Percentiles rank a stretch among this genome's conserved stretches.
Conservation (phyloP, 1,284 basidiomycete species). For the Gymnopus androsaceus region DNA sequence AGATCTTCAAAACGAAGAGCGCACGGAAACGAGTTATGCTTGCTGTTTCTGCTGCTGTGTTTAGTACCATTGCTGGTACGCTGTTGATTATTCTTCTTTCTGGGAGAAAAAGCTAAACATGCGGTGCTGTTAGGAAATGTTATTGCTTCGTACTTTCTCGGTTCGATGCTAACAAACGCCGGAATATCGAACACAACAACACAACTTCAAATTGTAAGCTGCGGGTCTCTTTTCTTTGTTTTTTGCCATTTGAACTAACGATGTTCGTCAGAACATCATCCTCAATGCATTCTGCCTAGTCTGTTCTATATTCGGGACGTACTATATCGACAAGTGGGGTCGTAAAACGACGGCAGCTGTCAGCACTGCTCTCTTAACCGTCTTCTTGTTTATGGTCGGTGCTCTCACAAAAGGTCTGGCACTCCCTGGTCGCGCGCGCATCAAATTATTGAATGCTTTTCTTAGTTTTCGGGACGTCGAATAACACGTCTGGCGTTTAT, state of each 20-base stretch:
- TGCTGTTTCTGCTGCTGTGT: constrained; percentile 24
- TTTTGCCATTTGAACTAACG: background rate
- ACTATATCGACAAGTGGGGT: constrained; percentile 23
- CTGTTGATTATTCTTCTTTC: background rate
- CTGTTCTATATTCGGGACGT: constrained; percentile 24
- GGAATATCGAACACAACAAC: constrained; percentile 24
- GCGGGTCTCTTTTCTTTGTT: background rate
- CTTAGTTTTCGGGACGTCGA: constrained; percentile 24
- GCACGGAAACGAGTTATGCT: constrained; percentile 24
- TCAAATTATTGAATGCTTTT: background rate
- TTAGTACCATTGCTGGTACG: constrained; percentile 26
- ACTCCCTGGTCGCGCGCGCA: too few relatives aligned
- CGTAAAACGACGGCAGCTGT: constrained; percentile 23
- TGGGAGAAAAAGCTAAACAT: background rate
- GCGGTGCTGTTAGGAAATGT: constrained; percentile 20
- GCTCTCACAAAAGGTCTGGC: constrained; percentile 25
- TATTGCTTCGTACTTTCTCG: constrained; percentile 25
- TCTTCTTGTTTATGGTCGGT: constrained; percentile 26
- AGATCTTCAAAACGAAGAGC: constrained; percentile 24
- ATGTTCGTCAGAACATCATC: constrained; percentile 23
- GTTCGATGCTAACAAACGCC: constrained; percentile 24
- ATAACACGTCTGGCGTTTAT: constrained; percentile 25
- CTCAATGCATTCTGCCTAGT: constrained; percentile 26
- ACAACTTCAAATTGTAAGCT: constrained; percentile 25
- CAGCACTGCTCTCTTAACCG: constrained; percentile 22